Evolutionary conservation across 176 grass and related monocot species (phyloP), one percentile per base, ranked within the genome.

Genomic region (Leersia perrieri): DNA sequence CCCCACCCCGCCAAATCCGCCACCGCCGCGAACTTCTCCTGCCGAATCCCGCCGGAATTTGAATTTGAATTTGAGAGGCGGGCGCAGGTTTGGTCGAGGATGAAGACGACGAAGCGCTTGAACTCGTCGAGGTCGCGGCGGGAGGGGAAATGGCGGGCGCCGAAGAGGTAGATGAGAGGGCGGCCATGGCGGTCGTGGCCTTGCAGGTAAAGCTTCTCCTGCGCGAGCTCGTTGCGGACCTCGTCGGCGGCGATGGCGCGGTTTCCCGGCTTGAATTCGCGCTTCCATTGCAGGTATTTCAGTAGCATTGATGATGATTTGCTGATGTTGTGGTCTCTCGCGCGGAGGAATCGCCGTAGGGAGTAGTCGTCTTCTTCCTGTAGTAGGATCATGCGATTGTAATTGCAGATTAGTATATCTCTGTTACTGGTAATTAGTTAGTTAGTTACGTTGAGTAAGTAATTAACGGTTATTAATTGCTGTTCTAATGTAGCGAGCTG

Each of bases 201-300:
- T 41, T 90, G 94, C 47, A 77, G 10, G 73, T 18, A 85, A 1
- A 92, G 33, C 80, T 92, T 97, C 68, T 70, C 82, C 84, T 90
- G 86, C 14, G 33, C 69, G 14, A 82, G 49, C 80, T 97, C 92
- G n/a, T 76, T 68, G 16, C 72, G 79, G 49, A 97, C 83, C 70
- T 89, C 83, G 34, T 76, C 80, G 0, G 66, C 47, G 13, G 88
- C 63, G 72, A 94, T 87, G 42, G 35, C 64, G 11, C 87, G 87
- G 33, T 81, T 20, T 57, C 53, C 53, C 22, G 94, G 92, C 30
- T 94, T 87, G 5, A 83, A 64, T 40, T 42, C 9, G 10, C 44
- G 81, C 85, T 85, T 97, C 94, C 94, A 97, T 15, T 85, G 79
- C 2, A 92, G 85, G 80, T 94, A 90, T 62, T 87, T 92, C 29